A percentile compares a stretch with the other conserved stretches of the same genome.
These are phyloP conservation scores for Aquilaria malaccensis DNA, from an alignment of 345 rosid species.

Conservation along the genomic window DNA sequence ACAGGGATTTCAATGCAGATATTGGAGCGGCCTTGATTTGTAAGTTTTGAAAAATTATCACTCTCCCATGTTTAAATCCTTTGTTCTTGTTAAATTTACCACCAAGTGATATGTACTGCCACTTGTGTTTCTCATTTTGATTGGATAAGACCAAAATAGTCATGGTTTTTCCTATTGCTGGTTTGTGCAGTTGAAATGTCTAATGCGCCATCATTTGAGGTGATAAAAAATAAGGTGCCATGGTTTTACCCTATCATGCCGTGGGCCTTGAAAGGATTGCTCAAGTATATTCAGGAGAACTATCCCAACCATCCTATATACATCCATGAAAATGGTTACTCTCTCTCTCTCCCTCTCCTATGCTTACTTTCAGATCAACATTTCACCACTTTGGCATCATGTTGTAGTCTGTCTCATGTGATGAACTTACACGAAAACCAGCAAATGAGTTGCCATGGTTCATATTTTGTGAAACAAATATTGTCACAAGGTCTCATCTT, in stretches of 20 bases:
- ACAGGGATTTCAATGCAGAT: constrained; percentile 31
- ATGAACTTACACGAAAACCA: background rate
- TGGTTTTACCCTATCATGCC: constrained; percentile 20
- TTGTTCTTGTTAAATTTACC: constrained; percentile 8
- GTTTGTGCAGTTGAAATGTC: constrained; percentile 10
- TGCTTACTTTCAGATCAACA: background rate
- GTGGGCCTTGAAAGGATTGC: constrained; percentile 20
- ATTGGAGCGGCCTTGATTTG: constrained; percentile 16
- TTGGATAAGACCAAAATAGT: background rate
- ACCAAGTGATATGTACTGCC: constrained; percentile 11
- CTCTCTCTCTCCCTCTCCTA: constrained; percentile 8
- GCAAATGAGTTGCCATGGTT: background rate
- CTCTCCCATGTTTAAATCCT: background rate
- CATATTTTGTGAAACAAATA: too few species aligned
- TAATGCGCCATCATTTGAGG: constrained; percentile 9
- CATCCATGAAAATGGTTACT: constrained; percentile 46
- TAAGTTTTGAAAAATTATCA: constrained; percentile 9
- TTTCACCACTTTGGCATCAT: background rate
- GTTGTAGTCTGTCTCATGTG: background rate
- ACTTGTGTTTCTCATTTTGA: constrained; percentile 6
- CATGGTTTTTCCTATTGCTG: background rate
- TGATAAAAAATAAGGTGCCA: background rate
- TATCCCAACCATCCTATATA: constrained; percentile 40
- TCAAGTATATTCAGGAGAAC: constrained; percentile 31
- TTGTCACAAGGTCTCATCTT: too few species aligned